phyloP scores from a whole-genome alignment of 140 eudicot genomes.

The Anethum foeniculum region DNA sequence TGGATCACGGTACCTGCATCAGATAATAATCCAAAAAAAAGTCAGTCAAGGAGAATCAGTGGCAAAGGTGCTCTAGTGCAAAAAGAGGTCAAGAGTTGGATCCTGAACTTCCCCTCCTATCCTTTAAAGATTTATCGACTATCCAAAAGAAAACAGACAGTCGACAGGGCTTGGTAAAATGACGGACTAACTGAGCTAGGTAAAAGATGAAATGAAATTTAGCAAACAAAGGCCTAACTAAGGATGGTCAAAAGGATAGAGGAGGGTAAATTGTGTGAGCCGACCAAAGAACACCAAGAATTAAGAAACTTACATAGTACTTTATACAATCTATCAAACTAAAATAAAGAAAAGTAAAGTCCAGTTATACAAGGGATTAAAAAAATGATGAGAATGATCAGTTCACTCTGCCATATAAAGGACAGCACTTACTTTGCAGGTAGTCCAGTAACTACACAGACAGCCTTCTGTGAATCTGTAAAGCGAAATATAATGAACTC shows the following conservation, averaged over 20 bases:
- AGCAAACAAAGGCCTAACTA: not conserved
- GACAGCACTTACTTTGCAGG: conserved; percentile 63
- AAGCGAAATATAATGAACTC: not conserved
- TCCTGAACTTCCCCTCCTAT: not conserved
- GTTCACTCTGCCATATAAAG: not conserved
- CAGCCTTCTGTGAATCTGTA: conserved; percentile 63
- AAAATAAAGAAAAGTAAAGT: not conserved
- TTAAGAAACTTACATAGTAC: not conserved
- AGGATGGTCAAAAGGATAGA: no score
- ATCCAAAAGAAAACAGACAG: not conserved
- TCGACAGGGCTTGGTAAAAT: not conserved
- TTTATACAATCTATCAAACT: not conserved
- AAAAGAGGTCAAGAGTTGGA: not conserved
- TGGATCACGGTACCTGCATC: conserved; percentile 78
- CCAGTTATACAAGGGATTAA: not conserved
- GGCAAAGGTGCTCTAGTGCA: not conserved
- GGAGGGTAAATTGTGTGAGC: not conserved
- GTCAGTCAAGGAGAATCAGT: not conserved
- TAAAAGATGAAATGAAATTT: not conserved
- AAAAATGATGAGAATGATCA: not conserved
- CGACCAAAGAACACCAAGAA: not conserved
- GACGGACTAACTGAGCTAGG: not conserved
- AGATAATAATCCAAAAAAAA: conserved; percentile 9
- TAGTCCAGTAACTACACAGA: conserved; percentile 82
- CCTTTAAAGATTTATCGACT: not conserved